Evolutionary conservation across 2,329 filamentous ascomycete genomes (phyloP), one percentile per base, ranked within the genome.

Genomic region (Ploettnerulaceae sp.): DNA sequence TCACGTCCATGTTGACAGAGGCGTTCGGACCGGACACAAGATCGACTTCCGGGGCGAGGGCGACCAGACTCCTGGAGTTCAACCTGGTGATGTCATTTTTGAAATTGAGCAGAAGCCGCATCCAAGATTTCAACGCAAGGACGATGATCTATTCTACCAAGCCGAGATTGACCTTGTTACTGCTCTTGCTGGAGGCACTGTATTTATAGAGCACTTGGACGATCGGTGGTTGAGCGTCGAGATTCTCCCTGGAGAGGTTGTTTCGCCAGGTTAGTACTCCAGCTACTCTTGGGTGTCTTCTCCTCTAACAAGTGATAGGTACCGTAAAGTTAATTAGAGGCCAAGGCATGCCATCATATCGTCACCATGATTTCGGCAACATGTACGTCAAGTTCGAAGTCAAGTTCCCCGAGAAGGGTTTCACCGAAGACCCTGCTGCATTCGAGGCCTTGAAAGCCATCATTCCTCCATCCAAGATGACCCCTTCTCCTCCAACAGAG

Each of bases 71-170:
- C 93, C 93, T 15, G 91, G 90, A 56, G 86, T 95, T 43, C 80
- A 95, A 66, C 86, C 93, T 12, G 93, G 94, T 57, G 94, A 98
- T 65, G 93, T 98, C 48, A 86, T 96, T 53, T 98, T 98, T 66
- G 90, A 97, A 73, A 97, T 98, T 56, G 91, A 97, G 71, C 89
- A 97, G 76, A 98, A 98, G 79, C 90, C 90, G n/a, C 93, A 98
- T 69, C 56, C 84, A 21, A 84, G 93, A 54, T 98, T 98, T 77
- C 89, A 91, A 65, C 86, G 93, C 60, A 95, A 93, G 69, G 90
- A 94, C 22, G 93, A 98, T 65, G 91, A 98, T 62, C 77, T 98
- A 14, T 88, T 96, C 66, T 97, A 91, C 75, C 85, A 93, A 53
- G 89, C 87, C 59, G 89, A 97, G 56, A 95, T 98, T 56, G 93